Conservation (phyloP, 1,139 yeast genomes). For the Zygoascus meyerae region DNA sequence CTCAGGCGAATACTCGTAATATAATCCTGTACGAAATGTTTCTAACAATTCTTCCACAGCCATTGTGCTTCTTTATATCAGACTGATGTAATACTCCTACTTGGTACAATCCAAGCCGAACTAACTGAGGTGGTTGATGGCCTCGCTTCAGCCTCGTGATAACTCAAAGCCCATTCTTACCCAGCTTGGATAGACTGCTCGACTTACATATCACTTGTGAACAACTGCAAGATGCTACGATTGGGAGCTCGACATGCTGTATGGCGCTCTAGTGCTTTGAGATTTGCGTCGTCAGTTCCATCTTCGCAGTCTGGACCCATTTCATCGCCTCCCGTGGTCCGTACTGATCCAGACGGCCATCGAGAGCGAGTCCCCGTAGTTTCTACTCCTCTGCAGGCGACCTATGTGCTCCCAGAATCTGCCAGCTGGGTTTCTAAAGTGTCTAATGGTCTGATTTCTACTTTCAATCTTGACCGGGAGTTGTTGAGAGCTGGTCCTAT, state of each 20-base stretch:
- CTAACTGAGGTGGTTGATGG: too few species aligned
- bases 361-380: constrained; percentile 2
- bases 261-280: background rate
- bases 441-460: constrained; percentile 64
- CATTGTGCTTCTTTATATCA: constrained; percentile 5
- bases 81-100: background rate
- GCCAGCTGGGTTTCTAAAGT: constrained; percentile 26
- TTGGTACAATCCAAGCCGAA: background rate
- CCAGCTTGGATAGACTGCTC: too few species aligned
- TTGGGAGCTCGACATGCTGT: too few species aligned
- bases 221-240: too few species aligned
- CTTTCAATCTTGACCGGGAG: constrained; percentile 84
- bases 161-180: too few species aligned
- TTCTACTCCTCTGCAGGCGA: constrained; percentile 6
- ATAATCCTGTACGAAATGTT: constrained; percentile 11
- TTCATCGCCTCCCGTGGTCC: constrained; percentile 1
- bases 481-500: constrained; percentile 87
- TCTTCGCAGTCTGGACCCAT: background rate
- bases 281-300: background rate
- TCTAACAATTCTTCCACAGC: background rate
- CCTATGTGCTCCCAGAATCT: constrained; percentile 6
- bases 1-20: constrained; percentile 21
- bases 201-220: too few species aligned
- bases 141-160: too few species aligned
- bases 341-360: background rate